Evolutionary conservation across 2,329 filamentous ascomycete species (phyloP).

Genomic region (Akanthomyces dipterigenus): DNA sequence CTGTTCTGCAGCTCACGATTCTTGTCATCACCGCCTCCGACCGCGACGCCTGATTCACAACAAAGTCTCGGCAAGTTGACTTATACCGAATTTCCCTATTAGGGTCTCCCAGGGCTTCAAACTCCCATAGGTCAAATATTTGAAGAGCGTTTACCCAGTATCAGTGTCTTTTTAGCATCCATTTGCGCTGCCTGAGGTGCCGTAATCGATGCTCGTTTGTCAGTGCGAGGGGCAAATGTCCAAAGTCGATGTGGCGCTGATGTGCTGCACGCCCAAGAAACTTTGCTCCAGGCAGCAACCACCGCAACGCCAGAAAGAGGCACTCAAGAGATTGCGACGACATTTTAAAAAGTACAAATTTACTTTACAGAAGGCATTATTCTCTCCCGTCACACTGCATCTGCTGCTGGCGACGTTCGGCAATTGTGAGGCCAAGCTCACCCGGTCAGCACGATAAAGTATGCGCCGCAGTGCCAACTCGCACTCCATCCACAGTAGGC

Average conservation of each 20-base stretch:
- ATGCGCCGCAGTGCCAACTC: neutral
- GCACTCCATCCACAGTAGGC: neutral
- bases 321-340: rapidly evolving
- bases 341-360: neutral
- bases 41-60: neutral
- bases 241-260: neutral
- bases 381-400: neutral
- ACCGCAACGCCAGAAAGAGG: neutral
- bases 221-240: conserved; percentile 1
- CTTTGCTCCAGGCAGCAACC: neutral
- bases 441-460: neutral
- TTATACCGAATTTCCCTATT: conserved; percentile 5
- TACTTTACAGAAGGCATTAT: neutral
- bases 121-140: neutral
- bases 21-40: neutral
- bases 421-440: neutral
- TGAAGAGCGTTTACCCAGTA: neutral
- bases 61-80: conserved; percentile 2
- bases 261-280: neutral
- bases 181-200: neutral
- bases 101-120: neutral
- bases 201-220: neutral
- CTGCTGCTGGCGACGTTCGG: neutral
- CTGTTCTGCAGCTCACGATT: neutral
- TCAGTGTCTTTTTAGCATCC: neutral